Evolutionary conservation across 1,139 yeast species (phyloP), one percentile per base, ranked within the genome.

Genomic region (Yamadazyma taylorii): DNA sequence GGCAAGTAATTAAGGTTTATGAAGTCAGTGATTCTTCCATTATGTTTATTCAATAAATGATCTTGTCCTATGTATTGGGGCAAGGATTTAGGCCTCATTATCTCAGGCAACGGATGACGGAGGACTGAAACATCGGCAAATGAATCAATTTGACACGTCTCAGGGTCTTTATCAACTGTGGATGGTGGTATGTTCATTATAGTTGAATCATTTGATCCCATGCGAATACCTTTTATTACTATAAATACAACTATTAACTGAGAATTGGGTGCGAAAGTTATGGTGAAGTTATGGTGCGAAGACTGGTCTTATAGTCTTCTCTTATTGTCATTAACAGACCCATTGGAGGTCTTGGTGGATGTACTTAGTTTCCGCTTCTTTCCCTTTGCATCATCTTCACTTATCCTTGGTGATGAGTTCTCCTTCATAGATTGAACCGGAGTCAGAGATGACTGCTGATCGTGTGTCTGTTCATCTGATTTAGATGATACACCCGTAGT

Each of bases 1-100:
- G 76, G 75, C 11, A 71, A 52, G 46, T 64, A 66, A 0, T 69
- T 66, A 25, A 69, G 42, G n/a, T 59, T 46, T 4, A 69, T 46
- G 38, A 62, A 70, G 38, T 59, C 61, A 12, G 47, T 40, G 6
- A 70, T 59, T 9, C 55, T 50, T 2, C 75, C 75, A 40, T 56
- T 43, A 1, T 42, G 40, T 16, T 28, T 11, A 34, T 57, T 45
- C 11, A 67, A 38, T 3, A 70, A 53, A 46, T 69, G 74, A 1
- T 43, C 38, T 46, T 70, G 76, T 3, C 76, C 76, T n/a, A 67
- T 50, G 39, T 60, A 66, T 3, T 58, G 56, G 2, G 38, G 31
- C 15, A 68, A 47, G 6, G 41, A 24, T 3, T 39, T 48, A 10
- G 76, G 76, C 19, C 52, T 35, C 17, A 46, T 39, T 9, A 40